Evolutionary conservation across 202 grass and related monocot genomes (phyloP).

Genomic region (Zizania palustris): DNA sequence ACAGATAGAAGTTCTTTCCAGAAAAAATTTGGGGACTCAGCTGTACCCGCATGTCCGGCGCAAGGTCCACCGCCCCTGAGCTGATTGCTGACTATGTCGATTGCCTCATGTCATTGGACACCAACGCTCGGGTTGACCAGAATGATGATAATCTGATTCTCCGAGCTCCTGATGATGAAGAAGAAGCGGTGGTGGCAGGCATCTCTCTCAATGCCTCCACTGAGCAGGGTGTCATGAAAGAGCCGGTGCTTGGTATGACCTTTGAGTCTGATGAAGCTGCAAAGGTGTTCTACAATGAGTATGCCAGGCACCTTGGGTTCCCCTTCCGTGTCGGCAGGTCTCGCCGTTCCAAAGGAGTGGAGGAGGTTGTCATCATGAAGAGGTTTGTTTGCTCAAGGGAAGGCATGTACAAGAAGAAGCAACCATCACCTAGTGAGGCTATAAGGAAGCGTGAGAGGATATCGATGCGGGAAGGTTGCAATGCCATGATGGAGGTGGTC

Average conservation of each 20-base stretch:
- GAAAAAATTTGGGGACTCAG: no score
- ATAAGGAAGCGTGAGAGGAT: slow-evolving; percentile 71
- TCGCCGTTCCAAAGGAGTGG: slow-evolving; percentile 73
- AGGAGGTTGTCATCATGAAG: slow-evolving; percentile 94
- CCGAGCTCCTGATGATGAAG: slow-evolving; percentile 32
- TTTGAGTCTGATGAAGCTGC: slow-evolving; percentile 80
- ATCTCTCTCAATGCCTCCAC: slow-evolving; percentile 28
- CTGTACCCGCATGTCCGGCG: slow-evolving; percentile 6
- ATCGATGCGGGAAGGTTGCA: slow-evolving; percentile 95
- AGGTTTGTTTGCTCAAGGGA: slow-evolving; percentile 92
- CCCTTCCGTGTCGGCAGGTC: slow-evolving; percentile 74
- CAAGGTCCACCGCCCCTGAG: slow-evolving; percentile 56
- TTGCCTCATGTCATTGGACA: slow-evolving; percentile 90
- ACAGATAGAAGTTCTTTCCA: no score
- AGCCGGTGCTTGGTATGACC: slow-evolving; percentile 68
- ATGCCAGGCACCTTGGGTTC: slow-evolving; percentile 73
- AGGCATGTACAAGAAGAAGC: slow-evolving; percentile 72
- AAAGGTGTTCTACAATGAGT: slow-evolving; percentile 85
- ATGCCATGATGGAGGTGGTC: slow-evolving; percentile 97
- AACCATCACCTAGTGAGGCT: slow-evolving; percentile 45
- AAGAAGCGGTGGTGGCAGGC: slow-evolving; percentile 15
- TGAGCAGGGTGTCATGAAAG: slow-evolving; percentile 34
- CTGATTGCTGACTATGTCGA: slow-evolving; percentile 85
- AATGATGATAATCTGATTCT: slow-evolving; percentile 53
- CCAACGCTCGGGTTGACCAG: slow-evolving; percentile 50